Evolutionary conservation across 495 filamentous ascomycete genomes (phyloP).

Genomic region (Podospora fimiseda): DNA sequence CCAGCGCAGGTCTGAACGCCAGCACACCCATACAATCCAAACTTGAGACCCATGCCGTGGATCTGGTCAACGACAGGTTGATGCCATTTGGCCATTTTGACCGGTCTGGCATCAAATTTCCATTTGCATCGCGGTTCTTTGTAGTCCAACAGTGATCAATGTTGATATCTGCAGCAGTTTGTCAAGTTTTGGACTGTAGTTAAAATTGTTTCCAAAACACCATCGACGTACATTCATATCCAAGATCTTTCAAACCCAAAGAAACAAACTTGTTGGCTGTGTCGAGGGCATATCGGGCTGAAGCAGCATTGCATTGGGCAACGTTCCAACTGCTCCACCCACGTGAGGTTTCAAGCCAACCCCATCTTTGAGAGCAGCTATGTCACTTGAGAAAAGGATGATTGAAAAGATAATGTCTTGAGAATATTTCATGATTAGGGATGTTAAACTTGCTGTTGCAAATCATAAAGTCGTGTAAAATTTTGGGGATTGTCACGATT

Average conservation of each 20-base stretch:
- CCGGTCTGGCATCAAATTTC: slow-evolving; percentile 49
- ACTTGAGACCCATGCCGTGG: slow-evolving; percentile 54
- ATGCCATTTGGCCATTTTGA: slow-evolving; percentile 59
- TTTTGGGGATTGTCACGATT: too few relatives aligned
- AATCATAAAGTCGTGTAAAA: too few relatives aligned
- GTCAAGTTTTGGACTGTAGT: not conserved
- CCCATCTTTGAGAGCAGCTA: slow-evolving; percentile 6
- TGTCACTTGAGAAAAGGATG: not conserved
- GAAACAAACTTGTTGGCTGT: slow-evolving; percentile 20
- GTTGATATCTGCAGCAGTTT: slow-evolving; percentile 40
- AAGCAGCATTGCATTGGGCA: slow-evolving; percentile 18
- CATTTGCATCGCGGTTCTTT: slow-evolving; percentile 42
- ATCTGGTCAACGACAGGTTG: slow-evolving; percentile 49
- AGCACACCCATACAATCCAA: slow-evolving; percentile 61
- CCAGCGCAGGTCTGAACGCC: slow-evolving; percentile 58
- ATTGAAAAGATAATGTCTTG: not conserved
- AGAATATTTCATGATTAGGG: not conserved
- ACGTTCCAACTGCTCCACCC: slow-evolving; percentile 26
- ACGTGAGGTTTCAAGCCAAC: slow-evolving; percentile 16
- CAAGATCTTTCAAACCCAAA: slow-evolving; percentile 47
- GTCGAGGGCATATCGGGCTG: slow-evolving; percentile 15
- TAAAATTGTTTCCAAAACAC: not conserved
- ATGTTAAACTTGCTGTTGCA: too few relatives aligned
- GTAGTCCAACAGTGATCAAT: slow-evolving; percentile 61
- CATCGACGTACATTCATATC: slow-evolving; percentile 59